Evolutionary conservation across 352 stramenopile species (phyloP), one percentile per base, ranked within the genome.

Genomic region (Phytopythium helicoides): DNA sequence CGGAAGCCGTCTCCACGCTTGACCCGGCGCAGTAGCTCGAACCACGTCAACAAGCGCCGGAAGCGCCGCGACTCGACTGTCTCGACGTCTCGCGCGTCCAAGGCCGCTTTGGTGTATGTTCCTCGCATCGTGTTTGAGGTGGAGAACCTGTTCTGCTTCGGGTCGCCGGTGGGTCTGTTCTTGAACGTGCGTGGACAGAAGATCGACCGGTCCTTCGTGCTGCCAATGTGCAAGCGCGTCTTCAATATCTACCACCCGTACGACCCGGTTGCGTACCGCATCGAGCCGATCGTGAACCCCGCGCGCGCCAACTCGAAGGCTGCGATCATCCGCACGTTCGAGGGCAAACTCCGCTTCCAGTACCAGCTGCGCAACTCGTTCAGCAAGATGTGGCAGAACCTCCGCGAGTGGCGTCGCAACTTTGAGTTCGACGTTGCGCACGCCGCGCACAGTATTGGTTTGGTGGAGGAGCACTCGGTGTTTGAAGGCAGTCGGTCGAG

Each of bases 201-300:
- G 56, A 69, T 92, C 19, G 76, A 80, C 33, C 66, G 63, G 2
- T 54, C 77, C 26, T 96, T 94, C 47, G 61, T 56, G 35, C 68
- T 98, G 14, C 82, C 83, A 28, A 93, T 85, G 8, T 96, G 87
- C 60, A 63, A 62, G 12, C 72, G 78, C 18, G 52, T 98, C 19
- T 98, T 97, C 68, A 98, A 98, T 63, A 96, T 98, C 33, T 98
- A 97, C 59, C 89, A 98, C 63, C 92, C 92, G 44, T 95, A 89
- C 67, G 94, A 98, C 73, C 92, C 92, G 3, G 91, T 98, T 3
- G 90, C 93, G 28, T 98, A 98, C 66, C 82, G 94, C 42, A 96
- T 98, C 57, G 94, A 98, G 68, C 94, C 94, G 21, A 83, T 98
- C n/a, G 58, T 98, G 48, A 91, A 96, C 48, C 68, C 80, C 16